Percentiles rank a stretch among this genome's conserved stretches.
phyloP scores from a whole-genome alignment of 176 grass and related monocot genomes.

The Bothriochloa decipiens region DNA sequence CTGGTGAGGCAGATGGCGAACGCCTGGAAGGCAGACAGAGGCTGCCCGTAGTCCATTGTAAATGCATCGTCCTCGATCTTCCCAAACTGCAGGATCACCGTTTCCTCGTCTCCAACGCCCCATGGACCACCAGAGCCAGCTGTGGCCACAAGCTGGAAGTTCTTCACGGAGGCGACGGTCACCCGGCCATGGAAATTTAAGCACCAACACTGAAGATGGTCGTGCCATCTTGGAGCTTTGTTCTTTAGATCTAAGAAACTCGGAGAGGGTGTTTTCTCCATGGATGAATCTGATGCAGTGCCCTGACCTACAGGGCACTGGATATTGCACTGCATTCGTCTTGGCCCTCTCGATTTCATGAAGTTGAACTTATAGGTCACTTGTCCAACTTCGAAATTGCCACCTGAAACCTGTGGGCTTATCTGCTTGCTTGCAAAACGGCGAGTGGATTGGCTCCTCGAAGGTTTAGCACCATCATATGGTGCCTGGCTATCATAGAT shows the following conservation, averaged over 20 bases:
- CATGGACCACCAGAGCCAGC: slow-evolving; percentile 35
- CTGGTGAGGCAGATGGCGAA: slow-evolving; percentile 95
- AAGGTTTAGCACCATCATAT: slow-evolving; percentile 65
- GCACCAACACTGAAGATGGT: slow-evolving; percentile 96
- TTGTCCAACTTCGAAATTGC: slow-evolving; percentile 72
- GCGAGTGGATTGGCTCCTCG: slow-evolving; percentile 63
- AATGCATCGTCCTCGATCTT: slow-evolving; percentile 83
- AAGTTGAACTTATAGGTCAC: slow-evolving; percentile 90
- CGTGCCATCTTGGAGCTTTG: slow-evolving; percentile 93
- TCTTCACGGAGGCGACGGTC: slow-evolving; percentile 88
- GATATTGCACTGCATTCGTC: slow-evolving; percentile 90
- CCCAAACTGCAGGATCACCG: slow-evolving; percentile 88
- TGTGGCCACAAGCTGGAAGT: slow-evolving; percentile 82
- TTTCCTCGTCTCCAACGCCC: slow-evolving; percentile 72
- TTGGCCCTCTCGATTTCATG: slow-evolving; percentile 89
- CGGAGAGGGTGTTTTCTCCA: slow-evolving; percentile 23
- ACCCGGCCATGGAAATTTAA: slow-evolving; percentile 93
- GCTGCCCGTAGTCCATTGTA: slow-evolving; percentile 94
- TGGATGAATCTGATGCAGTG: slow-evolving; percentile 20
- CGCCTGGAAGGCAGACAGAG: slow-evolving; percentile 91
- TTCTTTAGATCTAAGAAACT: slow-evolving; percentile 67
- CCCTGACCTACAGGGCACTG: slow-evolving; percentile 55
- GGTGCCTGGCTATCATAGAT: slow-evolving; percentile 74
- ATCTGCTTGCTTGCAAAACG: slow-evolving; percentile 85
- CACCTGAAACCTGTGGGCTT: slow-evolving; percentile 71